Evolutionary conservation across 495 filamentous ascomycete genomes (phyloP), one percentile per base, ranked within the genome.

Genomic region (Amphirosellinia nigrospora): DNA sequence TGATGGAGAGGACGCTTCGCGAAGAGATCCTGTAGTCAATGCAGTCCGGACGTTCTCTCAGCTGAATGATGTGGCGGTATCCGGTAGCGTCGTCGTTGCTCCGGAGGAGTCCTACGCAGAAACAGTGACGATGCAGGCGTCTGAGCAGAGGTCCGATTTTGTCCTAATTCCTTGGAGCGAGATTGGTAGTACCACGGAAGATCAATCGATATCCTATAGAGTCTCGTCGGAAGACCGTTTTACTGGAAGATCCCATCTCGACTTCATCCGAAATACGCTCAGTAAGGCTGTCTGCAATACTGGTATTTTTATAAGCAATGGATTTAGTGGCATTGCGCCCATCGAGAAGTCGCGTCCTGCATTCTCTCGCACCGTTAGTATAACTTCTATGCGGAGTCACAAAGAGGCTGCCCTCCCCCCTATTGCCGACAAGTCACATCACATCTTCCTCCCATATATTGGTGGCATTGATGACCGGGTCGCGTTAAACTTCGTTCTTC

Each of bases 151-250:
- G 0, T 90, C 93, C 0, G 94, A 98, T 72, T 87, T 99, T 48
- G 86, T 97, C 0, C 83, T 99, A 8, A 87, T 98, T 43, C 94
- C 96, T 0, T 99, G 96, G 96, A 93, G 91, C 73, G 93, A 96
- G 68, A 89, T 87, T n/a, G 93, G 92, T 19, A 88, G 84, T 65
- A 86, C 92, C 69, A 85, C 85, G 13, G 94, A 97, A 63, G 79
- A 84, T 52, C 80, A 85, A 41, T 82, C 85, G 0, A 78, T 83
- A 36, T 80, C 81, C 0, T 75, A 78, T 39, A 71, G 74, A 2
- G 75, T 77, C 56, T 74, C 78, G 10, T 62, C 76, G 0, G 81
- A 80, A 66, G 86, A 89, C 61, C 81, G 85, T 9, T 86, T 89
- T 71, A 81, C 76, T 7, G 81, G 82, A 16, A 79, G 77, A 28